A percentile compares a stretch with the other conserved stretches of the same genome.
Conservation (phyloP, 1,139 yeast species). For the Suhomyces wounanorum region DNA sequence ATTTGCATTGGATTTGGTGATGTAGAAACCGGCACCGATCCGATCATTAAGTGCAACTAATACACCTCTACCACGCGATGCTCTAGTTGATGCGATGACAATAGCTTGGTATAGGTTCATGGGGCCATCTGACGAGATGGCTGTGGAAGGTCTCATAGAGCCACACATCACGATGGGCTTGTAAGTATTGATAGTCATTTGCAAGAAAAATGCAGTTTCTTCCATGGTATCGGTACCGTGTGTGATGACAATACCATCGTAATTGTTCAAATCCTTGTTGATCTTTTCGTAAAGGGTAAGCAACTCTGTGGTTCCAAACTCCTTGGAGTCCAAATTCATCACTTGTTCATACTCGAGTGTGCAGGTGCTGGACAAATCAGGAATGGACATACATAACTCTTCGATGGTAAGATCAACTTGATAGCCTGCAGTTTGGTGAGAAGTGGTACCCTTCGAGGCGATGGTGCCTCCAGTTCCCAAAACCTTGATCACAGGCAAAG, state of each 20-base stretch:
- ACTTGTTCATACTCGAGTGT: conserved; percentile 65
- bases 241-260: conserved; percentile 62
- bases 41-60: conserved; percentile 67
- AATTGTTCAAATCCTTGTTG: conserved; percentile 43
- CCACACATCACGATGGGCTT: conserved; percentile 72
- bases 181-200: conserved; percentile 54
- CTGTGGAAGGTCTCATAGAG: conserved; percentile 72
- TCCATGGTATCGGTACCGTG: conserved; percentile 77
- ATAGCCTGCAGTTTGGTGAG: conserved; percentile 68
- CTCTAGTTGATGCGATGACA: conserved; percentile 55
- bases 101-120: conserved; percentile 73
- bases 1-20: conserved; percentile 70
- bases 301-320: conserved; percentile 49
- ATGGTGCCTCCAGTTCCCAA: conserved; percentile 77
- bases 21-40: conserved; percentile 68
- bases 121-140: conserved; percentile 71
- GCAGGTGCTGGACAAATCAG: conserved; percentile 61
- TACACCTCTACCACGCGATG: conserved; percentile 59
- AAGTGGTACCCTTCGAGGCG: conserved; percentile 60
- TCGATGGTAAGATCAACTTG: conserved; percentile 67
- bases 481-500: conserved; percentile 52
- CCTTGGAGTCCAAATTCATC: conserved; percentile 65
- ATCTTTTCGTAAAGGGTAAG: conserved; percentile 43
- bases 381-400: conserved; percentile 57
- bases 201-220: conserved; percentile 70